Base-by-base conservation (phyloP, 805 yeast genomes). In the Isabelozyma rhagii region DNA sequence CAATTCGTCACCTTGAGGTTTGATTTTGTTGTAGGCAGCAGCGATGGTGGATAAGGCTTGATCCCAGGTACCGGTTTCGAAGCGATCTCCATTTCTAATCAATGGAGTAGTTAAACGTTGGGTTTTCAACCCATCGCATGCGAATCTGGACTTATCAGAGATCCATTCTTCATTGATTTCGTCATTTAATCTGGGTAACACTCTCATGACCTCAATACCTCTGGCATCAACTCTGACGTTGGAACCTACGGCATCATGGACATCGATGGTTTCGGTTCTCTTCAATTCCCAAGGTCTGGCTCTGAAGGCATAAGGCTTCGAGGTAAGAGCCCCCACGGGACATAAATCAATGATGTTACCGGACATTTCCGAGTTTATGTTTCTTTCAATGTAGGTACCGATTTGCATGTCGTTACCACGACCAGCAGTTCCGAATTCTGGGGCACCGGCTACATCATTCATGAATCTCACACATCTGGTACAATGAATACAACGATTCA, bases 241-340 rank as follows among this genome's bases (percentile, higher is more conserved):
- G 41, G 93, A 85, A 25, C 96, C 96, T 38, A 89, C 66, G 18
- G 84, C 96, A 68, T 89, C 96, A 73, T 83, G 69, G 11, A 89
- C 94, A 67, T 89, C 96, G 59, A 89, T 80, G 47, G 93, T 79
- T 69, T 89, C 96, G 44, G 96, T 88, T 76, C 88, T 83, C 75
- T 88, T 89, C 66, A 89, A 80, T 71, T 89, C 96, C 96, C 96
- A 89, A 29, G 96, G 96, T 66, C 96, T 81, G 13, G 96, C 96
- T 64, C 82, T 84, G 79, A 89, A 89, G n/a, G 96, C 91, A 61
- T 89, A 89, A 25, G 96, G 96, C 71, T 89, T 89, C 28, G 89
- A 83, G 36, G 96, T 89, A 60, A 89, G 81, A 1, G 96, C 96
- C 60, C 96, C 96, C 54, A 89, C 96, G 17, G 96, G 96, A 74